Evolutionary conservation across 139 green algal genomes (phyloP), one percentile per base, ranked within the genome.

Genomic region (Micractinium conductrix): DNA sequence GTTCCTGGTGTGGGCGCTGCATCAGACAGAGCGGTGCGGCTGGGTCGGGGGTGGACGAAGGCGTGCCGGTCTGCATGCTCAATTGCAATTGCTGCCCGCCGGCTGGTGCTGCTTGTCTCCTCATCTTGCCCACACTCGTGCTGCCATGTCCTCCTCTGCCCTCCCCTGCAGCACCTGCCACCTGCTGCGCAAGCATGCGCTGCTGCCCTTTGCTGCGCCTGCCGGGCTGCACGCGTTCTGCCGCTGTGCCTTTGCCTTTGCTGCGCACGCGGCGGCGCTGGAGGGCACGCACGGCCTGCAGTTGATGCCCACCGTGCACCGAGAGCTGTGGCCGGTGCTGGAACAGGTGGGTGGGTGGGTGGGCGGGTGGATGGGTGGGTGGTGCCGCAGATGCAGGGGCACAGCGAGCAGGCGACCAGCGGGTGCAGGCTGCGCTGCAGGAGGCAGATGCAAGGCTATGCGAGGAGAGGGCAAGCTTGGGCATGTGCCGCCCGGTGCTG

Each of bases 1-100:
- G 5, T 83, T 90, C 45, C n/a, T 91, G n/a, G 78, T 90, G 35
- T 91, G 88, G 88, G 78, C 88, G 8, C 78, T 91, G n/a, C 69
- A 86, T 40, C 85, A 84, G 35, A 75, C 45, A 12, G 80, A 85
- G 80, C 37, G 80, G 69, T 80, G 45, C 28, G 79, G 48, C 48
- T 58, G 48, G 48, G 12, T 58, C 48, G 10, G 10, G 48, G 48
- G 48, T 58, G 48, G 48, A n/a, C n/a, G n/a, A n/a, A n/a, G n/a
- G n/a, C n/a, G n/a, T n/a, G n/a, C n/a, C n/a, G n/a, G n/a, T n/a
- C n/a, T n/a, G 48, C 48, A 22, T 58, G 48, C 48, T 22, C 28
- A 37, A 3, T 37, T 33, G 33, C 35, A 45, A n/a, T 37, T 2
- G 33, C 16, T n/a, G 17, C 38, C 19, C 38, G 40, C 24, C 33